Conservation (phyloP, 352 stramenopile species). For the Phytophthora capsici region DNA sequence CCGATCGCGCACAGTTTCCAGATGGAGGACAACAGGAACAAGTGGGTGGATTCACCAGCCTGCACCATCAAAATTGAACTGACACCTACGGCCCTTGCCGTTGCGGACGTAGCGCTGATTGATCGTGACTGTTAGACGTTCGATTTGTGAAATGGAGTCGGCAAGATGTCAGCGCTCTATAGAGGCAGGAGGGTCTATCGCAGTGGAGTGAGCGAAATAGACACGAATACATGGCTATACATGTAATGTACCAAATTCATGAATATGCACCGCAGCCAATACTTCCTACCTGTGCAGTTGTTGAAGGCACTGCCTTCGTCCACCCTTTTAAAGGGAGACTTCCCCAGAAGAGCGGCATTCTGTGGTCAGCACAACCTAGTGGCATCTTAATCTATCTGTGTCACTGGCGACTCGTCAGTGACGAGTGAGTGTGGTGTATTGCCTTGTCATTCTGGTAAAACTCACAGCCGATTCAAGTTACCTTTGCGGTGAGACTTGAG, state of each 20-base stretch:
- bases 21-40: slow-evolving; percentile 20
- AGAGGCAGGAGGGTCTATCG: no score
- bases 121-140: slow-evolving; percentile 18
- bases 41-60: slow-evolving; percentile 8
- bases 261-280: no score
- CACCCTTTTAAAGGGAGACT: background rate
- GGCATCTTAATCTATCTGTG: no score
- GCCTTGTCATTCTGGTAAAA: no score
- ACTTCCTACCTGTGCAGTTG: background rate
- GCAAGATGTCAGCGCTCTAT: slow-evolving; percentile 9
- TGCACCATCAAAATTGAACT: slow-evolving; percentile 26
- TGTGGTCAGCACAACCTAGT: no score
- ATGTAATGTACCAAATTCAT: no score
- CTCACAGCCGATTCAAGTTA: slow-evolving; percentile 1
- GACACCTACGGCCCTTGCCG: background rate
- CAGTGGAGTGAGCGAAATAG: no score
- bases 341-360: no score
- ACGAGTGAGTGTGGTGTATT: no score
- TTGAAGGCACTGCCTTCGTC: background rate
- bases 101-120: slow-evolving; percentile 1
- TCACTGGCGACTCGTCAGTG: no score
- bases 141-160: slow-evolving; percentile 32
- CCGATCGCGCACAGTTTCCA: slow-evolving; percentile 15
- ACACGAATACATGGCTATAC: no score
- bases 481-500: background rate